phyloP scores from a whole-genome alignment of 106 monocot species.

The Acorus calamus region DNA sequence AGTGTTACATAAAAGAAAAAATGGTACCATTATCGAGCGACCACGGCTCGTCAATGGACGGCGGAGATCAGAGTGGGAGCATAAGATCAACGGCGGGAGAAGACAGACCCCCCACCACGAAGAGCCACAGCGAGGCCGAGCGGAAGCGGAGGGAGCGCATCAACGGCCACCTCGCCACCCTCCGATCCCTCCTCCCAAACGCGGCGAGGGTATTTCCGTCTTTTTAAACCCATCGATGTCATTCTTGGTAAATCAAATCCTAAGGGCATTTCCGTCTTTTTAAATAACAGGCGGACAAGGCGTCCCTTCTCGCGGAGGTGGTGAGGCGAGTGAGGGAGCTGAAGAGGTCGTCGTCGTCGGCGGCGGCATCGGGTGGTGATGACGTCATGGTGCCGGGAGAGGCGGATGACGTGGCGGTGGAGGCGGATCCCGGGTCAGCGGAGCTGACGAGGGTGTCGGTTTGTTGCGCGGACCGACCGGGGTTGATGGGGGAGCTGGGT shows the following conservation, averaged over 20 bases:
- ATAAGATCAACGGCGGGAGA: neutral
- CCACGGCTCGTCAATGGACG: neutral
- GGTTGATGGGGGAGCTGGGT: slow-evolving; percentile 52
- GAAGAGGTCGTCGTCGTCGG: slow-evolving; percentile 25
- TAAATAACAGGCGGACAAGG: slow-evolving; percentile 67
- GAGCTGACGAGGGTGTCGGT: slow-evolving; percentile 36
- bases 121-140: slow-evolving; percentile 86
- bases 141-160: slow-evolving; percentile 70
- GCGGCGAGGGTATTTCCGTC: slow-evolving; percentile 33
- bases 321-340: slow-evolving; percentile 83
- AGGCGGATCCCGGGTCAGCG: slow-evolving; percentile 11
- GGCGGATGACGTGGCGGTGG: slow-evolving; percentile 51
- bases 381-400: slow-evolving; percentile 35
- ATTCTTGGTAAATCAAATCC: no score
- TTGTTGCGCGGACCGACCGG: slow-evolving; percentile 75
- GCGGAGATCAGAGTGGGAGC: neutral
- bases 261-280: slow-evolving; percentile 17
- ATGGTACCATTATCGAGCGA: no score
- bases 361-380: slow-evolving; percentile 1
- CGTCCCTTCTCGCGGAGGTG: slow-evolving; percentile 83
- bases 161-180: slow-evolving; percentile 75
- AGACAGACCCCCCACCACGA: slow-evolving; percentile 7
- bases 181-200: slow-evolving; percentile 61
- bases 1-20: no score
- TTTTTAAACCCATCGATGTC: neutral